Conservation (phyloP, 176 grass and related monocot genomes). For the Phragmites australis region DNA sequence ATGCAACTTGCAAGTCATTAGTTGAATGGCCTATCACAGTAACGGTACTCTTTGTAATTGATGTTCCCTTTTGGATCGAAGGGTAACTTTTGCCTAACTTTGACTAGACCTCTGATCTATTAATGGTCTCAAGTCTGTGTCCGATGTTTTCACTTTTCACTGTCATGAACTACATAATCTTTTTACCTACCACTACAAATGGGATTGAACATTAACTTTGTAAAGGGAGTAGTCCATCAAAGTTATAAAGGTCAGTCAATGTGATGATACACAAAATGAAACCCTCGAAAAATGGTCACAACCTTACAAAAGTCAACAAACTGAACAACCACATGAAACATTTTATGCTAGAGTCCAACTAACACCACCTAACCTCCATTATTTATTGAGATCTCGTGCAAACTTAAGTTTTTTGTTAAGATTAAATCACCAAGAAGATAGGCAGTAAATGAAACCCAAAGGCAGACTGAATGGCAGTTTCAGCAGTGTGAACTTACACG, state of each 20-base stretch:
- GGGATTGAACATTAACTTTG: conserved; percentile 15
- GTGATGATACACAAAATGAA: neutral
- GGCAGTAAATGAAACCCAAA: conserved; percentile 18
- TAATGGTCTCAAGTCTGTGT: conserved; percentile 14
- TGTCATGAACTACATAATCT: conserved; percentile 34
- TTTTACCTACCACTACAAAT: conserved; percentile 33
- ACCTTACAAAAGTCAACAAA: conserved; percentile 2
- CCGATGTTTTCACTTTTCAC: conserved; percentile 17
- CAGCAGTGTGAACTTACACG: neutral
- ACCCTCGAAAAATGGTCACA: neutral
- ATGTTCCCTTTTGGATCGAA: conserved; percentile 18
- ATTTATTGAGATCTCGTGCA: conserved; percentile 14
- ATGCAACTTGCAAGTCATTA: conserved; percentile 29
- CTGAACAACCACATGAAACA: neutral
- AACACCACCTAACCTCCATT: neutral
- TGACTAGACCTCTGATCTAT: conserved; percentile 18
- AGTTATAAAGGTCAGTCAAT: conserved; percentile 23
- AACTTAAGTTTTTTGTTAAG: neutral
- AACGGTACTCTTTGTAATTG: conserved; percentile 26
- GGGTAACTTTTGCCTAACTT: conserved; percentile 36
- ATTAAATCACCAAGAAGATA: neutral
- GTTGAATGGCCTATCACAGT: conserved; percentile 21
- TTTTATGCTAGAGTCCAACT: neutral
- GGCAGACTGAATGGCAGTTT: neutral
- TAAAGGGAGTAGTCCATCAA: neutral